These are phyloP conservation scores for Metschnikowia hibisci DNA, from an alignment of 805 yeast genomes.

Conservation along the genomic window DNA sequence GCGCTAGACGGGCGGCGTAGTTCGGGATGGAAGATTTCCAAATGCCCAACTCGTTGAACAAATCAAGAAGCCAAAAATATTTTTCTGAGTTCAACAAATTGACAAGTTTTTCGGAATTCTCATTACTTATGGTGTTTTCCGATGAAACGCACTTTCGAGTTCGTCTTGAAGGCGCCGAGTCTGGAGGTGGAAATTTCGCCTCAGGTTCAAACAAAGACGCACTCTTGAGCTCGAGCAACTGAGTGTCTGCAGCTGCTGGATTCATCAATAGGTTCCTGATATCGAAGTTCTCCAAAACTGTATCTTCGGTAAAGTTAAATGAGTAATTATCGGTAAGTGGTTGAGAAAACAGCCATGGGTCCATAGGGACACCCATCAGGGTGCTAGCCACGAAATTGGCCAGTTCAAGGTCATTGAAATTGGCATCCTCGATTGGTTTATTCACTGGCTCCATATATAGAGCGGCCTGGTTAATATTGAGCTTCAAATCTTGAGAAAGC, in stretches of 20 bases:
- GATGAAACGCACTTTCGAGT: neutral
- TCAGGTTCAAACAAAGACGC: neutral
- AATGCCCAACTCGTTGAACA: constrained; percentile 35
- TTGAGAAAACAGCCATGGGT: constrained; percentile 2
- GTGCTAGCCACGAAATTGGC: neutral
- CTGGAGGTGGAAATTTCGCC: neutral
- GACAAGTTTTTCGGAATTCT: constrained; percentile 20
- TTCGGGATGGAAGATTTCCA: constrained; percentile 37
- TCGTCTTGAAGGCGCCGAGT: neutral
- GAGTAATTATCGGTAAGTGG: neutral
- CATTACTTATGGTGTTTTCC: neutral
- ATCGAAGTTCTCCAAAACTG: constrained; percentile 21
- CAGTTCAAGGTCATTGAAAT: constrained; percentile 1
- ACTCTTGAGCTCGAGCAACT: neutral
- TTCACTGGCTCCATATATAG: neutral
- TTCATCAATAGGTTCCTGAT: constrained; percentile 25
- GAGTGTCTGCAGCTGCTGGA: constrained; percentile 10
- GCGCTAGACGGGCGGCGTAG: constrained; percentile 24
- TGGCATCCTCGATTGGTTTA: constrained; percentile 1
- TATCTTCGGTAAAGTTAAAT: constrained; percentile 2
- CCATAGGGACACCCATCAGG: constrained; percentile 1
- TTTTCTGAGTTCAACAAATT: constrained; percentile 29
- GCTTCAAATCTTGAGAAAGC: constrained; percentile 8
- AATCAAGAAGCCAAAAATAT: constrained; percentile 38
- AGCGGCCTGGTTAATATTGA: neutral